phyloP scores from a whole-genome alignment of 2,329 filamentous ascomycete species.

The Penicillium nordicum region DNA sequence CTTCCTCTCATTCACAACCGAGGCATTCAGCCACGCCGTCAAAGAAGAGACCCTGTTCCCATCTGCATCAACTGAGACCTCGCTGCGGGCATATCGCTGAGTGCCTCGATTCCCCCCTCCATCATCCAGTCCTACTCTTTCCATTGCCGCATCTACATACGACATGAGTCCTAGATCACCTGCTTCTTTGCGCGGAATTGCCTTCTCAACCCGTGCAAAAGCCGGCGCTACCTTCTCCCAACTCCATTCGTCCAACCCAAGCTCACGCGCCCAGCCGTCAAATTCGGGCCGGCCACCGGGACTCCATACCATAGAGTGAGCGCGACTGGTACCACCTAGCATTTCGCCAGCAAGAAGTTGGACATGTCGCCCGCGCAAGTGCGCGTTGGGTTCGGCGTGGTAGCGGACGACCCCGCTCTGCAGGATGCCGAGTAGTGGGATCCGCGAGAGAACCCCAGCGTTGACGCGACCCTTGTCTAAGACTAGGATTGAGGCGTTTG shows the following conservation, averaged over 20 bases:
- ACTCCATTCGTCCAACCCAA: not conserved
- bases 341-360: not conserved
- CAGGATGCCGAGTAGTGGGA: not conserved
- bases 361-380: not conserved
- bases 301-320: constrained; percentile 1
- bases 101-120: not conserved
- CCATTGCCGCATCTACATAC: not conserved
- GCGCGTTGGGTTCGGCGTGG: not conserved
- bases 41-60: not conserved
- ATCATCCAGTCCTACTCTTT: not conserved
- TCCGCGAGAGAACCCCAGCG: not conserved
- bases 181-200: not conserved
- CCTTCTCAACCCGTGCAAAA: not conserved
- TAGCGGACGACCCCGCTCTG: not conserved
- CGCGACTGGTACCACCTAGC: not conserved
- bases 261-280: constrained; percentile 1
- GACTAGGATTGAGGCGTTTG: not conserved
- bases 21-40: not conserved
- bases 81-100: not conserved
- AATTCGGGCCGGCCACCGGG: not conserved
- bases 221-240: constrained; percentile 2
- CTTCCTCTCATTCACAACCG: not conserved
- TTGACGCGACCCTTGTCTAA: not conserved
- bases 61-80: not conserved
- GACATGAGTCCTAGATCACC: not conserved